Evolutionary conservation across 352 stramenopile genomes (phyloP).

Genomic region (Peronospora destructor): DNA sequence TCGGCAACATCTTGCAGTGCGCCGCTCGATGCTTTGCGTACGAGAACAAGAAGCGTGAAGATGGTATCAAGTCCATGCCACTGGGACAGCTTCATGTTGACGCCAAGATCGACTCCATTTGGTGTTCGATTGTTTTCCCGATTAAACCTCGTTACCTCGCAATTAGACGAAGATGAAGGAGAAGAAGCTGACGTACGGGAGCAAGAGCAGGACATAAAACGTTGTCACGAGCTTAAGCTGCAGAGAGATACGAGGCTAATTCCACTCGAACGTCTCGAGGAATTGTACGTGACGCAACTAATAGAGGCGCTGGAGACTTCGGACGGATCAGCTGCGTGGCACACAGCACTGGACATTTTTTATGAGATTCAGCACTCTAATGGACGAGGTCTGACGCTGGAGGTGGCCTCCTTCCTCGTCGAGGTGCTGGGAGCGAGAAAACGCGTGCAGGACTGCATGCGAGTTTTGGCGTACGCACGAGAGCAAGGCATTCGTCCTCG

Average conservation of each 20-base stretch:
- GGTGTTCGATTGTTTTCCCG: constrained; percentile 22
- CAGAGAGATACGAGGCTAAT: constrained; percentile 17
- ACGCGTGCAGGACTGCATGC: constrained; percentile 48
- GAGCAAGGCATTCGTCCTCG: constrained; percentile 62
- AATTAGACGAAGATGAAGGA: constrained; percentile 13
- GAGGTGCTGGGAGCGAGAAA: constrained; percentile 45
- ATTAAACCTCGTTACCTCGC: constrained; percentile 4
- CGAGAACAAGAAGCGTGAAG: not conserved
- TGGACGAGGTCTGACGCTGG: constrained; percentile 33
- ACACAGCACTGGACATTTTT: constrained; percentile 46
- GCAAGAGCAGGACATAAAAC: not conserved
- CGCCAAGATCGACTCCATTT: constrained; percentile 1
- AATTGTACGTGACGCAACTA: constrained; percentile 24
- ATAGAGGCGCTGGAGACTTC: constrained; percentile 26
- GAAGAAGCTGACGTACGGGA: constrained; percentile 1
- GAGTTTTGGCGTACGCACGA: constrained; percentile 56
- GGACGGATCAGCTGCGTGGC: constrained; percentile 33
- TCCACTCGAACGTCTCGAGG: constrained; percentile 16
- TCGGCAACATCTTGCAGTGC: not conserved
- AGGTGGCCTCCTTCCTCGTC: constrained; percentile 57
- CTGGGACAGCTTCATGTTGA: not conserved
- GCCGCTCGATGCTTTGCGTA: not conserved
- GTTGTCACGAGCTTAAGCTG: constrained; percentile 1
- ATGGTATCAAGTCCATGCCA: not conserved
- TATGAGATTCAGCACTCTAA: constrained; percentile 32